A percentile compares a stretch with the other conserved stretches of the same genome.
Evolutionary conservation across 495 filamentous ascomycete genomes (phyloP).

Genomic region (Aspergillus bertholletiae): DNA sequence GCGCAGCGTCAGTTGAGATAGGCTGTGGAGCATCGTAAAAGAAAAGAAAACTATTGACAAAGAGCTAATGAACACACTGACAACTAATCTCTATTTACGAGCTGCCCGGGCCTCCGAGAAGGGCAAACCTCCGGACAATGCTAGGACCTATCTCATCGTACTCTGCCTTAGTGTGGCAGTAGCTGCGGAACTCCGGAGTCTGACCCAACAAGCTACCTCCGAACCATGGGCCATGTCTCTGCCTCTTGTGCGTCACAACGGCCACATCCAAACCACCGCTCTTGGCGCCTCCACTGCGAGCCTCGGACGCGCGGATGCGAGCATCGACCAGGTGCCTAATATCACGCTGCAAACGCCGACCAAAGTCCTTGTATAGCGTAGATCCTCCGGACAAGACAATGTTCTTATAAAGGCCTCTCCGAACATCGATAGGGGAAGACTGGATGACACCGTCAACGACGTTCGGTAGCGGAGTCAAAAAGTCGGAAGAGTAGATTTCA

Average conservation of each 20-base stretch:
- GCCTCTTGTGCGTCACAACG: slow-evolving; percentile 93
- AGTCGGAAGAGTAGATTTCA: slow-evolving; percentile 98
- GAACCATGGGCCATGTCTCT: slow-evolving; percentile 97
- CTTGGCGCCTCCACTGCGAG: slow-evolving; percentile 77
- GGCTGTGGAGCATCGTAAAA: slow-evolving; percentile 16
- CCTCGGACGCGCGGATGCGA: slow-evolving; percentile 84
- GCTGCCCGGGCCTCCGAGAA: slow-evolving; percentile 87
- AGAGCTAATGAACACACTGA: slow-evolving; percentile 18
- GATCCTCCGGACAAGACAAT: slow-evolving; percentile 97
- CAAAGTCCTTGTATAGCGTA: slow-evolving; percentile 97
- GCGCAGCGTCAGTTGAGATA: slow-evolving; percentile 5
- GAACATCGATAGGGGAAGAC: slow-evolving; percentile 93
- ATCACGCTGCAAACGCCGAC: slow-evolving; percentile 89
- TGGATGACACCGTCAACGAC: slow-evolving; percentile 97
- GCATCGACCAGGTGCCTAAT: slow-evolving; percentile 93
- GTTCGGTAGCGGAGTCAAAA: slow-evolving; percentile 87
- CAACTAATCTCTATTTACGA: slow-evolving; percentile 31
- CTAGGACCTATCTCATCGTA: slow-evolving; percentile 94
- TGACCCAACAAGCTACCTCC: slow-evolving; percentile 93
- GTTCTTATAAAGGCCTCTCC: slow-evolving; percentile 97
- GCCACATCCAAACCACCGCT: slow-evolving; percentile 89
- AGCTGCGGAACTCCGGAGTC: slow-evolving; percentile 97
- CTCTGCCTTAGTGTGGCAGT: slow-evolving; percentile 97
- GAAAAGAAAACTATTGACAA: slow-evolving; percentile 28
- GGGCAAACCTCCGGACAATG: slow-evolving; percentile 91